Evolutionary conservation across 192 early-diverging fungal genomes (phyloP), one percentile per base, ranked within the genome.

Genomic region (Coemansia sp.): DNA sequence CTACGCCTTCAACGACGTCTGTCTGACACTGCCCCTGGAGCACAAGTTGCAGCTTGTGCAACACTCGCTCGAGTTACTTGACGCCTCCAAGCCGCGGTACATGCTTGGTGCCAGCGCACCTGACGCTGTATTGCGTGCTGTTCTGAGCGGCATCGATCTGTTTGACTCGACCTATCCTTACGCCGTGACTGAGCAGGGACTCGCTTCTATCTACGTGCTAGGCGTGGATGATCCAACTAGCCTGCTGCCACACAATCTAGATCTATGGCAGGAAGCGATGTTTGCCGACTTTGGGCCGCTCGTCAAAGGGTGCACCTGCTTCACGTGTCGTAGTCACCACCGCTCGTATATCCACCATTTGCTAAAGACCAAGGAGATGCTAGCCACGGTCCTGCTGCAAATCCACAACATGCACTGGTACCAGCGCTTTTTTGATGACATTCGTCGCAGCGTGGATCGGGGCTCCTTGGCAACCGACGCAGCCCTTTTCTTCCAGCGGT

Each of bases 311-410:
- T 94, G 93, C 70, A 67, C 75, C 46, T 94, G 93, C 72, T 87
- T 88, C 59, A 78, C 91, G 20, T 94, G 93, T 69, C 81, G 75
- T 51, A 79, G 73, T 51, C 88, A 94, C 79, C 87, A 89, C 36
- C 86, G 90, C 46, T 87, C 91, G 9, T 94, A 93, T 69, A 80
- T 93, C 55, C 88, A 92, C 75, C 93, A 94, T 55, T 82, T 94
- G 61, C 70, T 92, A 52, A 85, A 78, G 42, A 84, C 91, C 15
- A 88, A 89, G 44, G 93, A 94, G 76, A 94, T 94, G 93, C 80
- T 94, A 47, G 92, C 86, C 18, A 86, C 86, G 0, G 90, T 94
- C 18, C 77, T 94, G 38, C 78, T 94, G 43, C 91, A 91, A 88
- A 84, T 74, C 40, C 86, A 87, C 74, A 87, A 87, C 65, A 69